These are phyloP conservation scores for Butyriboletus loyo DNA, from an alignment of 768 basidiomycete genomes.

Conservation along the genomic window DNA sequence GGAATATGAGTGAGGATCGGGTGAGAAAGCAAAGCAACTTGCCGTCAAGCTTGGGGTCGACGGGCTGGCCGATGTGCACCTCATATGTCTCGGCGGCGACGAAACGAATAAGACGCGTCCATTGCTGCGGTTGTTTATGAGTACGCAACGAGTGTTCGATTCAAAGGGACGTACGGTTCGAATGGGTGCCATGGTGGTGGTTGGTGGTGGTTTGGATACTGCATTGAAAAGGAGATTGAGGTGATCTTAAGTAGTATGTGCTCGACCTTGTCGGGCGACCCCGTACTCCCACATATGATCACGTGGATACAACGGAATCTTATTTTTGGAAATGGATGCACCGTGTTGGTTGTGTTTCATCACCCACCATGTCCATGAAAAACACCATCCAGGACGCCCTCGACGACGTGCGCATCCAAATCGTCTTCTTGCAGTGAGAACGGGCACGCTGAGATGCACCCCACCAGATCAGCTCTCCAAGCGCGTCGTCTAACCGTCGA, in stretches of 20 bases:
- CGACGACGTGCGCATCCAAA: conserved; percentile 54
- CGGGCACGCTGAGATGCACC: conserved; percentile 9
- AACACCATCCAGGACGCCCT: conserved; percentile 56
- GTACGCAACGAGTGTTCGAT: not conserved
- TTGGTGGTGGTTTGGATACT: not conserved
- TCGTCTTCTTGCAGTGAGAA: not conserved
- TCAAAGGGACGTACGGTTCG: conserved; percentile 42
- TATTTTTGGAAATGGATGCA: conserved; percentile 1
- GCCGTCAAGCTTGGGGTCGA: conserved; percentile 67
- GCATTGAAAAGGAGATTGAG: conserved; percentile 1
- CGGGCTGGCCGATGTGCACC: conserved; percentile 76
- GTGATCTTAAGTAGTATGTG: too few species aligned
- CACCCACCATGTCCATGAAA: conserved; percentile 34
- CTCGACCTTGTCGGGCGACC: conserved; percentile 2
- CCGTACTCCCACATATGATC: conserved; percentile 24
- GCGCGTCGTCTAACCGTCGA: conserved; percentile 50
- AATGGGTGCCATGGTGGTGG: conserved; percentile 53
- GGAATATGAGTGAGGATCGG: not conserved
- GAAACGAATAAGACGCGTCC: conserved; percentile 82
- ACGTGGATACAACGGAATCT: conserved; percentile 30
- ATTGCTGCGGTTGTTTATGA: conserved; percentile 31
- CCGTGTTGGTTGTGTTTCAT: not conserved
- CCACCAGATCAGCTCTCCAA: conserved; percentile 61
- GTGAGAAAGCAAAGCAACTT: conserved; percentile 2
- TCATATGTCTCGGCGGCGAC: conserved; percentile 70